These are phyloP conservation scores for Choiromyces venosus DNA, from an alignment of 495 filamentous ascomycete genomes.

Conservation along the genomic window DNA sequence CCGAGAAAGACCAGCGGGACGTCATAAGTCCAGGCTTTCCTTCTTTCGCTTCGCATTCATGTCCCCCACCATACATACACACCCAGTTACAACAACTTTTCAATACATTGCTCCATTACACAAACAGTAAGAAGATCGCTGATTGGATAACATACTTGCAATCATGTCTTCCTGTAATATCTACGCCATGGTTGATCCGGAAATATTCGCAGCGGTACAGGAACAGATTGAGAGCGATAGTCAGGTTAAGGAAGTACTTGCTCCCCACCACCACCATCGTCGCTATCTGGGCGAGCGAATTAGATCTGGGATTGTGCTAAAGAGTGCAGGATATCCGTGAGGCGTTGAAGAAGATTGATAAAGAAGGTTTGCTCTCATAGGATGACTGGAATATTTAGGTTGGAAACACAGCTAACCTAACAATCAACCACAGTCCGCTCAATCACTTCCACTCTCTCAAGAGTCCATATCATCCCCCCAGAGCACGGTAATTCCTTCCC, in stretches of 20 bases:
- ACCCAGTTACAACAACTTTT: constrained; percentile 6
- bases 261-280: background rate
- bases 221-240: constrained; percentile 83
- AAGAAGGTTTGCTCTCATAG: constrained; percentile 52
- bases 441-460: constrained; percentile 73
- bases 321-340: constrained; percentile 61
- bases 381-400: background rate
- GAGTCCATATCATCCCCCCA: constrained; percentile 79
- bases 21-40: background rate
- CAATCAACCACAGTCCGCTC: constrained; percentile 50
- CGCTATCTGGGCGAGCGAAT: background rate
- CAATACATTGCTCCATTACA: background rate
- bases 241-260: constrained; percentile 65
- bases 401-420: background rate
- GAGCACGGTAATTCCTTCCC: constrained; percentile 58
- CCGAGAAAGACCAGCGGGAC: background rate
- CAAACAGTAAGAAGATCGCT: background rate
- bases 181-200: constrained; percentile 62
- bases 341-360: constrained; percentile 70
- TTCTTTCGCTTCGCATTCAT: background rate
- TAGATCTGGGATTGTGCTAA: background rate
- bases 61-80: constrained; percentile 9
- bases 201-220: constrained; percentile 83
- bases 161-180: background rate
- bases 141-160: background rate